A percentile compares a stretch with the other conserved stretches of the same genome.
phyloP scores from a whole-genome alignment of 1,139 yeast genomes.

The Debaryomycetaceae sp. region DNA sequence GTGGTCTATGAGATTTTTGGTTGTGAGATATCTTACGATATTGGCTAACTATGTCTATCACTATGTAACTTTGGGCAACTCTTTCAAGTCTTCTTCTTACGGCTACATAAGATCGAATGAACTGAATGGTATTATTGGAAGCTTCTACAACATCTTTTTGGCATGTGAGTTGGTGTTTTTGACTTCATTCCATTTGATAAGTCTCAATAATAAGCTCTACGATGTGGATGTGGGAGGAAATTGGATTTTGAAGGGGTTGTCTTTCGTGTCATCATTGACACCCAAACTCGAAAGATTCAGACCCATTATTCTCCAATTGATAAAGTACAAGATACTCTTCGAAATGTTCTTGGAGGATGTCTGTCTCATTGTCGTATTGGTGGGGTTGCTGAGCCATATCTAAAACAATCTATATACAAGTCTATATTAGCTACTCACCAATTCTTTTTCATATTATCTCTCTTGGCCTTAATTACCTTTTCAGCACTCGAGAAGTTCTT shows the following conservation, averaged over 20 bases:
- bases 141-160: conserved; percentile 29
- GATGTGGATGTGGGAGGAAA: conserved; percentile 24
- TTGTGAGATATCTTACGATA: conserved; percentile 26
- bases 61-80: conserved; percentile 15
- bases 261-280: conserved; percentile 33
- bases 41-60: conserved; percentile 36
- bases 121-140: conserved; percentile 12
- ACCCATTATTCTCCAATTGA: conserved; percentile 26
- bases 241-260: conserved; percentile 26
- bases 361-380: conserved; percentile 35
- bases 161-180: conserved; percentile 34
- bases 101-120: conserved; percentile 23
- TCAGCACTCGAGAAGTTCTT: conserved; percentile 36
- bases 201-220: conserved; percentile 24
- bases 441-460: conserved; percentile 32
- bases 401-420: conserved; percentile 4
- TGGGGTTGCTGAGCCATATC: conserved; percentile 33
- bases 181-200: conserved; percentile 31
- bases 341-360: conserved; percentile 39
- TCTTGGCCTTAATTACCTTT: conserved; percentile 39
- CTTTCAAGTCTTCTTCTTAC: conserved; percentile 31
- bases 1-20: conserved; percentile 31
- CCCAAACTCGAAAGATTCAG: conserved; percentile 32
- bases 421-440: conserved; percentile 8
- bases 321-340: conserved; percentile 38